These are phyloP conservation scores for Nicotiana rustica DNA, from an alignment of 305 asterid species.

Conservation along the genomic window DNA sequence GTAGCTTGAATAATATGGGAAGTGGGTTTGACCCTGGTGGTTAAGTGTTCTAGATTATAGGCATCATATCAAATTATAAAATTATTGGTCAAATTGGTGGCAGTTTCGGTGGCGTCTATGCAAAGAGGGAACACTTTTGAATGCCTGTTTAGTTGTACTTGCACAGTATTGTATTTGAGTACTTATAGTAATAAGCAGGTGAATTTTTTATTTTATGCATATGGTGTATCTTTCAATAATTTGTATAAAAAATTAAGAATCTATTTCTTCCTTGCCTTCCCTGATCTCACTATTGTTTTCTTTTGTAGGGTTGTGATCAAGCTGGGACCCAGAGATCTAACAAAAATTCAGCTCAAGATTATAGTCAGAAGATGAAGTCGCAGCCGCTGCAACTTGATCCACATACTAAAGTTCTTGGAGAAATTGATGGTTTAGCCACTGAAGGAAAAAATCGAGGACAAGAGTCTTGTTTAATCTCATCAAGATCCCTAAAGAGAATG, in stretches of 20 bases:
- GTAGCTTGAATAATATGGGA: constrained; percentile 4
- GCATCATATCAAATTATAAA: background rate
- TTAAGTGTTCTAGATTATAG: background rate
- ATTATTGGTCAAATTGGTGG: background rate
- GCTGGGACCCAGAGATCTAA: constrained; percentile 48
- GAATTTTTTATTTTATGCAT: background rate
- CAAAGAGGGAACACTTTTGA: background rate
- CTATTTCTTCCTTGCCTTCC: constrained; percentile 29
- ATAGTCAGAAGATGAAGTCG: constrained; percentile 46
- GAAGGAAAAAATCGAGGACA: constrained; percentile 40
- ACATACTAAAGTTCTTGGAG: constrained; percentile 44
- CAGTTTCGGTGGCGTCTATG: background rate
- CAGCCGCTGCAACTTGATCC: constrained; percentile 45
- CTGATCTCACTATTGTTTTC: constrained; percentile 41
- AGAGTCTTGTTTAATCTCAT: constrained; percentile 50
- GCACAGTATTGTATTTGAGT: background rate
- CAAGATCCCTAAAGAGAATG: constrained; percentile 66
- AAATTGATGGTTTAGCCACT: constrained; percentile 34
- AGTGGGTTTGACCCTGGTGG: background rate
- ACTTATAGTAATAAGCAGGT: background rate
- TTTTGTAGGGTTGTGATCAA: constrained; percentile 57
- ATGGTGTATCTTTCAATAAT: background rate
- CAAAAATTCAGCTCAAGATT: constrained; percentile 55
- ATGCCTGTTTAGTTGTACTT: background rate
- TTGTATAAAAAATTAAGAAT: background rate